Evolutionary conservation across 139 green algal species (phyloP), one percentile per base, ranked within the genome.

Genomic region (Desmodesmus armatus): DNA sequence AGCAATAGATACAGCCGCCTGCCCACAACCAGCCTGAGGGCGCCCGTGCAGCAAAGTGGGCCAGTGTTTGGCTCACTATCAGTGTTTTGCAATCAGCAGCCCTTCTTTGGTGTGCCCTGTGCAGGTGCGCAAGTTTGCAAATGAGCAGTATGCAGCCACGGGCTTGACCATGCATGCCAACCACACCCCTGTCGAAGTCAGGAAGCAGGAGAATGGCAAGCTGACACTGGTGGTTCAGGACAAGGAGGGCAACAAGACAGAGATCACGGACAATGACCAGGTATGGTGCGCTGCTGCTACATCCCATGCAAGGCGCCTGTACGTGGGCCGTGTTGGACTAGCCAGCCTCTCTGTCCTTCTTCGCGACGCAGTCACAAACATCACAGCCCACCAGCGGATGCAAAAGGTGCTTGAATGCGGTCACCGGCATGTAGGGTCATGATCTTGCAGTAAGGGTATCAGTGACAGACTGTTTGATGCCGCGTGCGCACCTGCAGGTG

Each of bases 151-250:
- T 78, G 44, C 23, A 3, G 63, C 73, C 0, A 37, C 90, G 21
- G 94, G 93, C 1, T 82, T 97, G 47, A 80, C 90, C 37, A 83
- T 96, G 67, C 92, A 98, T 86, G 67, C 87, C 0, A 53, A 86
- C 1, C 83, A 77, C 29, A 90, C 35, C 0, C 94, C 94, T 37
- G 63, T 81, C 17, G 83, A 89, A 55, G 88, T 94, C 39, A 79
- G 21, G 21, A 85, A 88, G 75, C 86, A 92, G 87, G 9, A 47
- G 0, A 69, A 92, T 62, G 89, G 88, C 5, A 70, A 44, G 72
- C 83, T 92, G 2, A 92, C 87, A 1, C 47, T 90, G 3, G 63
- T 73, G 29, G 62, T 97, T 15, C 82, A 79, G 40, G 73, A 78
- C 71, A 73, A 85, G 63, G 88, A 93, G 33, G 89, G 91, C 44